These are phyloP conservation scores for Globisporangium emineosum DNA, from an alignment of 352 stramenopile genomes.

Conservation along the genomic window DNA sequence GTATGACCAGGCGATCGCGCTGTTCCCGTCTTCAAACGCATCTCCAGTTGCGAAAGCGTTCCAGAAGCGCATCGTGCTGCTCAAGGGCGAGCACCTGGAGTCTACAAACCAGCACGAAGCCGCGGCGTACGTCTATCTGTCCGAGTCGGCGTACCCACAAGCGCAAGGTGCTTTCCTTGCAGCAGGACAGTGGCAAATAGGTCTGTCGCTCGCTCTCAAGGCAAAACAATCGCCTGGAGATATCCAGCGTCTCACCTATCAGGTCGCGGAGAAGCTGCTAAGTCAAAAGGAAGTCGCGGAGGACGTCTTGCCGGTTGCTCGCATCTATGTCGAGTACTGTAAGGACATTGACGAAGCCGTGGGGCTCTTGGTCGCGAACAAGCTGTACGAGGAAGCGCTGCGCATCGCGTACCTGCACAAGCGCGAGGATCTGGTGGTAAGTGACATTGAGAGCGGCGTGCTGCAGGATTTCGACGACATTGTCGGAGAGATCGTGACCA, in stretches of 20 bases:
- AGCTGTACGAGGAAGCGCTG: conserved; percentile 57
- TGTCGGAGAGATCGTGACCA: conserved; percentile 43
- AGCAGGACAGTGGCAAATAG: conserved; percentile 60
- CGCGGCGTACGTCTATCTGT: conserved; percentile 65
- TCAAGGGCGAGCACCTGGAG: conserved; percentile 53
- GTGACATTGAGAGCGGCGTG: conserved; percentile 64
- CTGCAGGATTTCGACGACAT: conserved; percentile 40
- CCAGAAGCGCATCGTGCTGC: conserved; percentile 32
- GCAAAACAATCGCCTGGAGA: conserved; percentile 24
- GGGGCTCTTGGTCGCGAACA: conserved; percentile 52
- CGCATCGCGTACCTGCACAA: conserved; percentile 56
- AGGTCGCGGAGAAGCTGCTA: conserved; percentile 50
- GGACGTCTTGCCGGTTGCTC: conserved; percentile 34
- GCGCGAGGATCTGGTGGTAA: conserved; percentile 62
- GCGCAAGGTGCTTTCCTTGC: conserved; percentile 56
- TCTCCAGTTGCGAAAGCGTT: conserved; percentile 21
- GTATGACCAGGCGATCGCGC: conserved; percentile 43
- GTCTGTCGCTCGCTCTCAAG: conserved; percentile 37
- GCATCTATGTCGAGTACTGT: conserved; percentile 76
- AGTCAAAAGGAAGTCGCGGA: conserved; percentile 28
- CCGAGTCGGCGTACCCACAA: conserved; percentile 30
- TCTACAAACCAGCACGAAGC: conserved; percentile 36
- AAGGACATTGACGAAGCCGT: conserved; percentile 69
- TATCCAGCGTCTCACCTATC: conserved; percentile 42
- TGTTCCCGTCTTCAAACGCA: conserved; percentile 32